These are phyloP conservation scores for Pseudozyma hubeiensis DNA, from an alignment of 1,284 basidiomycete species.

Conservation along the genomic window DNA sequence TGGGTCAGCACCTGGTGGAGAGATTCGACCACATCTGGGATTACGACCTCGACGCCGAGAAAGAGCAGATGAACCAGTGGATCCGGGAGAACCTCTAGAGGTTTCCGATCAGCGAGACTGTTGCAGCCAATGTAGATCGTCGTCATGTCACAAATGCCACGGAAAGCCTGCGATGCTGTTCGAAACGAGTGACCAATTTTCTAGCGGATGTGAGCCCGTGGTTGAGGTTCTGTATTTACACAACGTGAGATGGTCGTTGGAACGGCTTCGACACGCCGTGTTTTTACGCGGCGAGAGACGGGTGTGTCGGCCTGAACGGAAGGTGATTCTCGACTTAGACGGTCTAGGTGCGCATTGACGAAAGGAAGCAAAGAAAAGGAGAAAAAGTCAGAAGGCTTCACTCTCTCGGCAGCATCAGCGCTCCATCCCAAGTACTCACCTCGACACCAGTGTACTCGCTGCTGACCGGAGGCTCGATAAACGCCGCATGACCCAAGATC, in stretches of 20 bases:
- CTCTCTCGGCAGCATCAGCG: background rate
- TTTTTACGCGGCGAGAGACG: too few species aligned
- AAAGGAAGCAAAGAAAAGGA: background rate
- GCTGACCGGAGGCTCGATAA: constrained; percentile 88
- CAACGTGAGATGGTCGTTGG: background rate
- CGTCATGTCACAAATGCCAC: too few species aligned
- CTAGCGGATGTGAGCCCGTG: background rate
- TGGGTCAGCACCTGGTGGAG: constrained; percentile 29
- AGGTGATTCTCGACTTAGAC: too few species aligned
- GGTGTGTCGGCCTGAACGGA: too few species aligned
- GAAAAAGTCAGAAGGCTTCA: background rate
- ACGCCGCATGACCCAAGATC: constrained; percentile 80
- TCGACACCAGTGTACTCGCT: constrained; percentile 85
- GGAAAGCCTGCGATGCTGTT: background rate
- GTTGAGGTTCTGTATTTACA: constrained; percentile 4
- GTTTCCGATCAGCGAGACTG: too few species aligned
- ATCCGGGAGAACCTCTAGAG: constrained; percentile 3
- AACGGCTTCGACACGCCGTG: constrained; percentile 16
- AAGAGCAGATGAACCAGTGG: constrained; percentile 20
- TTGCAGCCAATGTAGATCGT: too few species aligned
- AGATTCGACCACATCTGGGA: constrained; percentile 47
- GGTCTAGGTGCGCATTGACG: too few species aligned
- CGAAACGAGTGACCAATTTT: background rate
- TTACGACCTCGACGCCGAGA: constrained; percentile 37
- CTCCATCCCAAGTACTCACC: constrained; percentile 16